Evolutionary conservation across 2,329 filamentous ascomycete species (phyloP), one percentile per base, ranked within the genome.

Genomic region (Hypoxylon sp.): DNA sequence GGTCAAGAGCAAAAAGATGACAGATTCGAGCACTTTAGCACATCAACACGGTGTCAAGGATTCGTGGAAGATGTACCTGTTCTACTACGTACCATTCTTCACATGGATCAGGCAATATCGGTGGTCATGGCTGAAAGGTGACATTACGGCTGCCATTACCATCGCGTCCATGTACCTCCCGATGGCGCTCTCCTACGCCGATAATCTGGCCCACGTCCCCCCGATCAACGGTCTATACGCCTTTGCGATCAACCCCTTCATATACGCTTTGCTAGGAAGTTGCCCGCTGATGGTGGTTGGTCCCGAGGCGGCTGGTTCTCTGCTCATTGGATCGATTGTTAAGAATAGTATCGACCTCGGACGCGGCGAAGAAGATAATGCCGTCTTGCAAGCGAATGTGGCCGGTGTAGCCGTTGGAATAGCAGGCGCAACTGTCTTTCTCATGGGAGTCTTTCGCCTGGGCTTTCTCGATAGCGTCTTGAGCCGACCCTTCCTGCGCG

Each of bases 101-200:
- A 93, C 90, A 68, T 99, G 95, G 95, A 90, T 97, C 65, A 84
- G 83, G 54, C 92, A 97, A 79, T 99, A 99, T 78, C 88, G 86
- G 70, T 89, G 88, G 85, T 86, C 87, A 3, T 97, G 92, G 78
- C 78, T 98, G 49, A 87, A 90, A 70, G 95, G 95, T 49, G 95
- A 99, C 77, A 80, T 98, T 17, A 83, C 97, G 13, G 91, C 94
- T 7, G 94, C 94, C 50, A 77, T 98, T 66, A 98, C 95, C n/a
- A 90, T 99, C 81, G 92, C 94, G n/a, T 97, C 94, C 24, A 95
- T 99, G 80, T 99, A 99, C 77, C 91, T 99, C 37, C 95, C 95
- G 53, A 97, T 99, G 94, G 91, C 93, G 0, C 85, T 99, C 13
- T 98, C 95, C 0, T 90, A 96, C 68, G 93, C 95, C 57, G 89